Evolutionary conservation across 2,329 filamentous ascomycete genomes (phyloP).

Genomic region (Acarospora socialis): DNA sequence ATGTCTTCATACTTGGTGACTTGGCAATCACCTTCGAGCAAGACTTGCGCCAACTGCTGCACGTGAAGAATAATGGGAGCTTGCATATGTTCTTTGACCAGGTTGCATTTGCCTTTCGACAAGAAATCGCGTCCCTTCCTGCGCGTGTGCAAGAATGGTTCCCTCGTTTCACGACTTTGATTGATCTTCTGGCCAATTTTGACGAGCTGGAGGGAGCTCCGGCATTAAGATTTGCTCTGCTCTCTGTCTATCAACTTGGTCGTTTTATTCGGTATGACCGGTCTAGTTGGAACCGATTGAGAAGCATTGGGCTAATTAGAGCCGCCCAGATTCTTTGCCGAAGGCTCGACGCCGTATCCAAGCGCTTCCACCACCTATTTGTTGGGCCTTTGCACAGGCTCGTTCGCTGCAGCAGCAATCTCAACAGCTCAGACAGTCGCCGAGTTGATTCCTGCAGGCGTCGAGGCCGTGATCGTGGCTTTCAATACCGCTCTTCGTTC

Average conservation of each 20-base stretch:
- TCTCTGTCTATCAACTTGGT: constrained; percentile 9
- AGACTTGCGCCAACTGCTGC: no score
- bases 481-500: constrained; percentile 9
- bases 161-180: not conserved
- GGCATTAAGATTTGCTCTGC: constrained; percentile 6
- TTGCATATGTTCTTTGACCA: no score
- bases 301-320: constrained; percentile 2
- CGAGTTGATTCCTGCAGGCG: constrained; percentile 10
- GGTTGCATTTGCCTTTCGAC: no score
- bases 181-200: constrained; percentile 1
- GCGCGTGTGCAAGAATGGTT: not conserved
- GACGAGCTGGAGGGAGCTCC: constrained; percentile 1
- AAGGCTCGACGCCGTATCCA: constrained; percentile 6
- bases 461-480: constrained; percentile 10
- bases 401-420: constrained; percentile 13
- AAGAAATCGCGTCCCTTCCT: no score
- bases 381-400: constrained; percentile 13
- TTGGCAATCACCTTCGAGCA: no score
- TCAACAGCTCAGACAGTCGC: constrained; percentile 9
- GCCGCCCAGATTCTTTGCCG: constrained; percentile 4
- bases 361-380: constrained; percentile 5
- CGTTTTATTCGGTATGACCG: constrained; percentile 8
- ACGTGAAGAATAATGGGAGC: no score
- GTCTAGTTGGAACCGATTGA: not conserved
- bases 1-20: no score